These are phyloP conservation scores for Cutaneotrichosporon cyanovorans DNA, from an alignment of 1,284 basidiomycete species.

Conservation along the genomic window DNA sequence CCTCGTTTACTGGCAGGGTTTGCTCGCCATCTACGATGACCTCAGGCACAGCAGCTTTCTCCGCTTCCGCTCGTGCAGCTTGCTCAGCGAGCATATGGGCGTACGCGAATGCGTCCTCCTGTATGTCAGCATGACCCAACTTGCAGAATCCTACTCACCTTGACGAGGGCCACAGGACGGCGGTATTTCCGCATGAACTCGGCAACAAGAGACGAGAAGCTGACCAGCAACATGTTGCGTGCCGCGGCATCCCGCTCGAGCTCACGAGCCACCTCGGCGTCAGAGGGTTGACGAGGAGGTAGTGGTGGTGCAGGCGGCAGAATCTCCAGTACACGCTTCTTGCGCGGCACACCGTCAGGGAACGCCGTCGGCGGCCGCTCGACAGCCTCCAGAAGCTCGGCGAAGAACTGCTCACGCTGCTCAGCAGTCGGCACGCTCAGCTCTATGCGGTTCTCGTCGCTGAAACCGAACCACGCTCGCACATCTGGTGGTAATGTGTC, in stretches of 20 bases:
- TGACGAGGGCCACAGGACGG: slow-evolving; percentile 74
- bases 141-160: slow-evolving; percentile 47
- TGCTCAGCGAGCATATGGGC: slow-evolving; percentile 15
- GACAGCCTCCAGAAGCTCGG: slow-evolving; percentile 61
- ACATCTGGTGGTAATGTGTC: slow-evolving; percentile 72
- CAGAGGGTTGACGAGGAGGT: slow-evolving; percentile 73
- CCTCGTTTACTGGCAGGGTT: not conserved
- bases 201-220: slow-evolving; percentile 74
- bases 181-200: slow-evolving; percentile 92
- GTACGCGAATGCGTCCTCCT: slow-evolving; percentile 23
- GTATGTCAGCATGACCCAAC: not conserved
- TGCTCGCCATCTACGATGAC: not conserved
- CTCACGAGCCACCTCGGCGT: slow-evolving; percentile 74
- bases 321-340: slow-evolving; percentile 74
- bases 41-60: not conserved
- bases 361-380: slow-evolving; percentile 75
- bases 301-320: slow-evolving; percentile 83
- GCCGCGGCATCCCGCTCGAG: slow-evolving; percentile 71
- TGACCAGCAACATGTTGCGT: slow-evolving; percentile 76
- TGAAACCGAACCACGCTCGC: slow-evolving; percentile 78
- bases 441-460: slow-evolving; percentile 65
- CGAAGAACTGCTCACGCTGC: slow-evolving; percentile 72
- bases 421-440: slow-evolving; percentile 52
- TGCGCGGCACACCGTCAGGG: slow-evolving; percentile 78
- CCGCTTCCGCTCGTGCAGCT: slow-evolving; percentile 9